Evolutionary conservation across 805 yeast genomes (phyloP).

Genomic region (Pichia insulana): DNA sequence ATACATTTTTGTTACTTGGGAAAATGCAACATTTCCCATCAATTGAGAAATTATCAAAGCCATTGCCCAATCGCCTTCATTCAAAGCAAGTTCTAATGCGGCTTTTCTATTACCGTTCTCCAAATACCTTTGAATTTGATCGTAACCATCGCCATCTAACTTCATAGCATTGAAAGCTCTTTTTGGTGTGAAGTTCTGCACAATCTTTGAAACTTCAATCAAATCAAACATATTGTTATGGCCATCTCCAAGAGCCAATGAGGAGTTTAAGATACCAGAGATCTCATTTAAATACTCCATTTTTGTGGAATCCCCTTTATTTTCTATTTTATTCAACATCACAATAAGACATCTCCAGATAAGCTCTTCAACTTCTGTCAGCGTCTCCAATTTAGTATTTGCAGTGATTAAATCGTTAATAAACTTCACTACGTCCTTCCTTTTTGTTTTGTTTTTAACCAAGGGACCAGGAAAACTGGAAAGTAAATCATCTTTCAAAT

Average conservation of each 20-base stretch:
- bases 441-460: constrained; percentile 43
- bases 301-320: constrained; percentile 21
- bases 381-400: constrained; percentile 6
- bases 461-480: constrained; percentile 62
- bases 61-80: constrained; percentile 65
- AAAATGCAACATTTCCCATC: constrained; percentile 44
- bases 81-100: constrained; percentile 57
- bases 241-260: constrained; percentile 17
- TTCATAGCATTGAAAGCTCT: constrained; percentile 21
- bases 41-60: constrained; percentile 65
- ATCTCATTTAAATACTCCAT: constrained; percentile 26
- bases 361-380: constrained; percentile 15
- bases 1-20: constrained; percentile 37
- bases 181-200: constrained; percentile 7
- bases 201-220: constrained; percentile 11
- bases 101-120: constrained; percentile 57
- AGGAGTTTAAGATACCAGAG: constrained; percentile 36
- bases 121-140: constrained; percentile 30
- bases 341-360: constrained; percentile 23
- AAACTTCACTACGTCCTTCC: constrained; percentile 67
- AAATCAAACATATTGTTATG: constrained; percentile 14
- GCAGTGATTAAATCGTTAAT: constrained; percentile 30
- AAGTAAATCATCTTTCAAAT: constrained; percentile 40
- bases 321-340: constrained; percentile 18
- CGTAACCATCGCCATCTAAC: constrained; percentile 19